Conservation (phyloP, 2,329 filamentous ascomycete genomes). For the Aspergillus brunneoviolaceus region DNA sequence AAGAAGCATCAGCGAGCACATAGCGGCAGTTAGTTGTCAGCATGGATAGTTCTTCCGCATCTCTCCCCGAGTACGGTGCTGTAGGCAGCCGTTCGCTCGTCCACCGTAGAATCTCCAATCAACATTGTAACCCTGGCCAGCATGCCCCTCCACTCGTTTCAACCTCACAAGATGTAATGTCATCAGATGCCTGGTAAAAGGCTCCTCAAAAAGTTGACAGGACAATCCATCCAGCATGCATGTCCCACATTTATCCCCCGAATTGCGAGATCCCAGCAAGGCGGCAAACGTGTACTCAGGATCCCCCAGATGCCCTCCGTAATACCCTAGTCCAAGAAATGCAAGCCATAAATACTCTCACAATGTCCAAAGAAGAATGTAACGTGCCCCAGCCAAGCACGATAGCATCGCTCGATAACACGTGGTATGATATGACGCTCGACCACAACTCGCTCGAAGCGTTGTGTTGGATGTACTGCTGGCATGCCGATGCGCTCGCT, state of each 20-base stretch:
- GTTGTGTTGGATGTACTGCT: slow-evolving; percentile 35
- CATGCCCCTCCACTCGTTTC: neutral
- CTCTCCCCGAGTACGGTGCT: neutral
- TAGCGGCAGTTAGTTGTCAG: slow-evolving; percentile 49
- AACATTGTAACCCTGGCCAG: neutral
- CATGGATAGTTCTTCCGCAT: neutral
- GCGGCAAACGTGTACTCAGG: neutral
- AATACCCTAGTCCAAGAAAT: slow-evolving; percentile 1
- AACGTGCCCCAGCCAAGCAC: slow-evolving; percentile 5
- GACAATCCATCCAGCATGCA: neutral
- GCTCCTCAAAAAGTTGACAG: neutral
- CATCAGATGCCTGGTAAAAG: neutral
- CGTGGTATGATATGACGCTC: neutral
- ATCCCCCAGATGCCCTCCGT: slow-evolving; percentile 12
- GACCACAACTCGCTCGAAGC: neutral
- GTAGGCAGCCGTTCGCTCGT: neutral
- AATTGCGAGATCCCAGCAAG: neutral
- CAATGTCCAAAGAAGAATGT: slow-evolving; percentile 3
- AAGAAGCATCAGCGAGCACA: slow-evolving; percentile 60
- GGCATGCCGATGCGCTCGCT: slow-evolving; percentile 56
- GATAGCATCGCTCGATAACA: neutral
- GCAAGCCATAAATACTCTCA: neutral
- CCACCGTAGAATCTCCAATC: neutral
- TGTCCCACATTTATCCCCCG: neutral
- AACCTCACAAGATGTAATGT: neutral